phyloP scores from a whole-genome alignment of 192 early-diverging fungal species.

The Coemansia sp. region DNA sequence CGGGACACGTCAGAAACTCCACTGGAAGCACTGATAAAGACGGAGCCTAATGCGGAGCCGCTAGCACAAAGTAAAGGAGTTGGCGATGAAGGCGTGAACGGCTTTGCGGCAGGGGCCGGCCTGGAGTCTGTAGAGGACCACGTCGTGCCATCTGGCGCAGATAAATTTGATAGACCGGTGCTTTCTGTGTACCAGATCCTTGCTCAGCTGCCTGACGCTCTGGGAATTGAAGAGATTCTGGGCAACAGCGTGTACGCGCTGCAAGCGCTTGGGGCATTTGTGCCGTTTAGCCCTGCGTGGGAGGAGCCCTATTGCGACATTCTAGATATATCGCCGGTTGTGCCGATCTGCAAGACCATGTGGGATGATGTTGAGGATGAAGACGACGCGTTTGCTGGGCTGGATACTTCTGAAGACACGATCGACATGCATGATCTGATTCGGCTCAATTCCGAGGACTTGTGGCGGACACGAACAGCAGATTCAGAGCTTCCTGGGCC shows the following conservation, averaged over 20 bases:
- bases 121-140: conserved; percentile 12
- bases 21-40: background rate
- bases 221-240: conserved; percentile 33
- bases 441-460: conserved; percentile 18
- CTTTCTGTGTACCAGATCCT: conserved; percentile 44
- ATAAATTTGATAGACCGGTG: conserved; percentile 18
- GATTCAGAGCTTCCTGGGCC: conserved; percentile 25
- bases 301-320: conserved; percentile 45
- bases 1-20: background rate
- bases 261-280: conserved; percentile 26
- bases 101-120: background rate
- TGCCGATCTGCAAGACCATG: conserved; percentile 53
- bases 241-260: conserved; percentile 43
- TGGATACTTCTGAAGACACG: background rate
- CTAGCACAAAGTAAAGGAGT: background rate
- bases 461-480: background rate
- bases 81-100: background rate
- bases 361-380: conserved; percentile 30
- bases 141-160: conserved; percentile 21
- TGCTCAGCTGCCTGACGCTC: conserved; percentile 19
- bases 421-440: conserved; percentile 25
- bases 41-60: background rate
- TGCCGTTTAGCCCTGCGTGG: conserved; percentile 39
- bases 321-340: conserved; percentile 43
- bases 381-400: background rate